Base-by-base conservation (phyloP, 768 basidiomycete species). In the Phylloporus arenicola region DNA sequence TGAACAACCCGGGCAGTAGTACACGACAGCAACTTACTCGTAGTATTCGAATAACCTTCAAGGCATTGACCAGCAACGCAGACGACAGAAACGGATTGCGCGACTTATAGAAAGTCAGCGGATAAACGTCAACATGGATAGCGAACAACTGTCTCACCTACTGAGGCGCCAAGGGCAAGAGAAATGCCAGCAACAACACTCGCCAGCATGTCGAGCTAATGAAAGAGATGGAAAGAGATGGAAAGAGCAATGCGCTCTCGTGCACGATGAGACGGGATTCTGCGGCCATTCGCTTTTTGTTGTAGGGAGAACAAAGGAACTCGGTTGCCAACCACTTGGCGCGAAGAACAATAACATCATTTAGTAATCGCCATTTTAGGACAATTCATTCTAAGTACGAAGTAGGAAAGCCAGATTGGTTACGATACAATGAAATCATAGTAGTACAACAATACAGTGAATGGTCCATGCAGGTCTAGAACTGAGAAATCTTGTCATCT, bases 1-100 rank as follows among this genome's bases (percentile, higher is more conserved):
- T 63, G 29, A 65, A 19, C 17, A 39, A 31, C 9, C 20, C 57
- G n/a, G 47, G 56, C 43, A 39, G n/a, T 24, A 37, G 37, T 5
- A 19, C 30, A 45, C 4, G 34, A 50, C 17, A 14, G 24, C 30
- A 51, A 83, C 86, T 71, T 60, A 79, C 77, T 63, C 33, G 86
- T 84, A 20, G 76, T 79, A 62, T 91, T 90, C 29, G 86, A 81
- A 68, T 70, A 79, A 51, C 89, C 89, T 67, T 89, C 77, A 50
- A 91, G 70, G 74, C 89, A 91, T 85, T 92, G 88, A 58, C 88
- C 88, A 65, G 88, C 85, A 86, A 88, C 73, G 75, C 88, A 91
- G 54, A 92, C 74, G 50, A 90, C 81, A 61, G 83, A 68, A 52
- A 72, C 65, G 57, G 77, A 74, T 66, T 83, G 81, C 52, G 83